Percentiles rank a stretch among this genome's conserved stretches.
Conservation (phyloP, 2,329 filamentous ascomycete species). For the Teratosphaeria viscida region DNA sequence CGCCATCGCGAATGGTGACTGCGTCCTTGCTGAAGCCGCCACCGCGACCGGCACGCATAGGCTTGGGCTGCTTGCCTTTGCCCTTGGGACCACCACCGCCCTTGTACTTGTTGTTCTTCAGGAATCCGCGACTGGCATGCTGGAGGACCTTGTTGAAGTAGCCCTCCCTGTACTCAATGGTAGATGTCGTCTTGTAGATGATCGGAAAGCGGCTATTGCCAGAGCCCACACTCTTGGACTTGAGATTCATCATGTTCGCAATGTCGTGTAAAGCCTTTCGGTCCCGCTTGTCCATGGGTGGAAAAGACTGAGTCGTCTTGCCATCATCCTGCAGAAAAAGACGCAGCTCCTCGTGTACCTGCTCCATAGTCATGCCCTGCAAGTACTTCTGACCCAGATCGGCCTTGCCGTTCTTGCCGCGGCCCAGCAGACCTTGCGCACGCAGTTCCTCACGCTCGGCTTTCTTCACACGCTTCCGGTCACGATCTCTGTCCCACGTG, state of each 20-base stretch:
- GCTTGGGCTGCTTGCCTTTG: constrained; percentile 9
- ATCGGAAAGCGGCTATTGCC: constrained; percentile 65
- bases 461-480: constrained; percentile 38
- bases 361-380: constrained; percentile 57
- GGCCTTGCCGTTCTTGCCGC: constrained; percentile 29
- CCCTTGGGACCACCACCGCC: constrained; percentile 6
- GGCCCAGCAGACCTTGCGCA: constrained; percentile 31
- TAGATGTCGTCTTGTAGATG: constrained; percentile 63
- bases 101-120: constrained; percentile 24
- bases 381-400: constrained; percentile 59
- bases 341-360: constrained; percentile 63
- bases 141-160: constrained; percentile 36
- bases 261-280: constrained; percentile 74
- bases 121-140: constrained; percentile 39
- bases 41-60: constrained; percentile 19
- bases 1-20: constrained; percentile 65
- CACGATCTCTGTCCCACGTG: constrained; percentile 35
- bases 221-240: constrained; percentile 71
- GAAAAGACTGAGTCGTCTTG: constrained; percentile 58
- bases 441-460: constrained; percentile 37
- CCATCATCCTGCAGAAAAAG: constrained; percentile 55
- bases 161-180: constrained; percentile 47
- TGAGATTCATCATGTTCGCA: constrained; percentile 63
- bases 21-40: constrained; percentile 28
- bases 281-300: constrained; percentile 70